These are phyloP conservation scores for Wickerhamomyces rabaulensis DNA, from an alignment of 805 yeast genomes.

Conservation along the genomic window DNA sequence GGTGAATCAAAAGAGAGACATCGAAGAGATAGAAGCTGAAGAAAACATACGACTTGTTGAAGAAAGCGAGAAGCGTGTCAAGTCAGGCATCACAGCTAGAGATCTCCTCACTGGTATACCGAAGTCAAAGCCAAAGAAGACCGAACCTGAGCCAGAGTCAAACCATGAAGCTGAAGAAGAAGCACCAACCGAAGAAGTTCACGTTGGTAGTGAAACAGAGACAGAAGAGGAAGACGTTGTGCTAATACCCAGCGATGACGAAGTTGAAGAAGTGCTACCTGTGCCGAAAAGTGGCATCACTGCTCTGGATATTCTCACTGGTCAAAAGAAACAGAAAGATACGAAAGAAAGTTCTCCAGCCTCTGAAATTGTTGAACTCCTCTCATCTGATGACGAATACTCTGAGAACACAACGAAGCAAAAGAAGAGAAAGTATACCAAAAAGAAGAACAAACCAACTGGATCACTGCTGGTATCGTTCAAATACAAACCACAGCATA, in stretches of 20 bases:
- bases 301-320: constrained; percentile 1
- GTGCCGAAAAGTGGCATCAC: background rate
- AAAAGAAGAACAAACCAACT: background rate
- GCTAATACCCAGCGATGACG: background rate
- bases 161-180: background rate
- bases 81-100: constrained; percentile 11
- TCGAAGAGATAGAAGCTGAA: background rate
- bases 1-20: background rate
- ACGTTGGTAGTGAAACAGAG: background rate
- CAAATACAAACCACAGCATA: constrained; percentile 15
- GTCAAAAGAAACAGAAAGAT: background rate
- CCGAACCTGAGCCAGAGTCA: too few relatives aligned
- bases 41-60: background rate
- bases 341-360: background rate
- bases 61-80: background rate
- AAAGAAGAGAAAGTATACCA: constrained; percentile 1
- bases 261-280: background rate
- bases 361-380: constrained; percentile 11
- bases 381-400: constrained; percentile 9
- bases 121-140: background rate
- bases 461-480: constrained; percentile 9
- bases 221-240: background rate
- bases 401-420: background rate
- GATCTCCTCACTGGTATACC: constrained; percentile 11
- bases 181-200: too few relatives aligned